phyloP scores from a whole-genome alignment of 2,329 filamentous ascomycete species.

The Taxawa tesnikishii region DNA sequence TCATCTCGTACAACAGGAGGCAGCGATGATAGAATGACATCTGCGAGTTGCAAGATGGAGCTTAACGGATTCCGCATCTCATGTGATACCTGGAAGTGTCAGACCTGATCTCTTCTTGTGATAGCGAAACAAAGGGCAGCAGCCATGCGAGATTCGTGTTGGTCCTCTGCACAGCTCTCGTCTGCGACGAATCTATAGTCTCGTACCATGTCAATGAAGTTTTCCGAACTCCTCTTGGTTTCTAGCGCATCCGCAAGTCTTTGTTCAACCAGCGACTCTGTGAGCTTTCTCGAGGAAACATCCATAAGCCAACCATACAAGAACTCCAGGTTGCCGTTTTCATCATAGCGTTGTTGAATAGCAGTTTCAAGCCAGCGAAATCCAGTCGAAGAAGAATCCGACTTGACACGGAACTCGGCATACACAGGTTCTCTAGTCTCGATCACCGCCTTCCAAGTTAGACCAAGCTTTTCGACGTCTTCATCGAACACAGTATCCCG shows the following conservation, averaged over 20 bases:
- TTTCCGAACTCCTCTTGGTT: conserved; percentile 19
- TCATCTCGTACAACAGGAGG: no score
- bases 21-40: conserved; percentile 24
- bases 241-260: conserved; percentile 23
- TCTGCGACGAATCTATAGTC: no score
- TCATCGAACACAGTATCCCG: background rate
- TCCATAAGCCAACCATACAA: conserved; percentile 3
- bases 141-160: no score
- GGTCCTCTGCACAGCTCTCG: no score
- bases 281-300: conserved; percentile 1
- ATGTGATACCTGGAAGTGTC: no score
- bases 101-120: no score
- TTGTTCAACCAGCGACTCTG: conserved; percentile 8
- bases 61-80: conserved; percentile 31
- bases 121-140: no score
- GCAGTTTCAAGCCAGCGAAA: background rate
- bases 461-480: background rate
- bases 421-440: conserved; percentile 1
- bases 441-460: background rate
- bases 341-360: background rate
- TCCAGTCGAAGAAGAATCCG: background rate
- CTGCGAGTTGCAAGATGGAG: conserved; percentile 30
- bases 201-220: conserved; percentile 20
- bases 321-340: background rate
- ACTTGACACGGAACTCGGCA: background rate